phyloP scores from a whole-genome alignment of 495 filamentous ascomycete genomes.

The Schizothecium vesticola region DNA sequence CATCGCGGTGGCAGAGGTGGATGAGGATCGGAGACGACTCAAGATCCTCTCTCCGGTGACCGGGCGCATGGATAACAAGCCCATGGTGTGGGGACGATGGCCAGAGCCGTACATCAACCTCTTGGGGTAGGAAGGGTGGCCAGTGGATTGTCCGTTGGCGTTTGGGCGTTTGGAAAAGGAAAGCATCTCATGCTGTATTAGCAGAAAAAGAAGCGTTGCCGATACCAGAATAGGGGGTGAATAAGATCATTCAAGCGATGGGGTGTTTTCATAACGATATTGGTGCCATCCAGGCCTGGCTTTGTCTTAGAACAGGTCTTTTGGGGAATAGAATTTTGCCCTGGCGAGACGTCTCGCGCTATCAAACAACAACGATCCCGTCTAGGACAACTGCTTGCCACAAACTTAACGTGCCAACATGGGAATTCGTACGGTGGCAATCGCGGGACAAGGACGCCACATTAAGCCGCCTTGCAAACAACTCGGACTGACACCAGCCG shows the following conservation, averaged over 20 bases:
- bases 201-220: background rate
- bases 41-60: constrained; percentile 76
- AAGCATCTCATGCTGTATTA: background rate
- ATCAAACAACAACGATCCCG: background rate
- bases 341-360: background rate
- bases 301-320: background rate
- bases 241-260: background rate
- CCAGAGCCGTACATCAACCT: constrained; percentile 50
- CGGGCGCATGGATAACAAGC: constrained; percentile 68
- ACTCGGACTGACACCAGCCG: background rate
- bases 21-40: constrained; percentile 75
- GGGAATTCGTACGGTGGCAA: background rate
- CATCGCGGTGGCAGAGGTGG: constrained; percentile 84
- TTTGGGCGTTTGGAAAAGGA: background rate
- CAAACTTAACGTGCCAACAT: background rate
- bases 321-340: no score
- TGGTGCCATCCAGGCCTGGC: background rate
- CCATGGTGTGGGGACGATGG: constrained; percentile 61
- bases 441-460: background rate
- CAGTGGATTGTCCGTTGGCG: background rate
- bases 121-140: constrained; percentile 28
- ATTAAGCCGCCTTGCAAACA: background rate
- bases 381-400: background rate
- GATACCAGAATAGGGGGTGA: background rate
- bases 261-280: background rate